Evolutionary conservation across 2,329 filamentous ascomycete species (phyloP).

Genomic region (Monilinia fructicola): DNA sequence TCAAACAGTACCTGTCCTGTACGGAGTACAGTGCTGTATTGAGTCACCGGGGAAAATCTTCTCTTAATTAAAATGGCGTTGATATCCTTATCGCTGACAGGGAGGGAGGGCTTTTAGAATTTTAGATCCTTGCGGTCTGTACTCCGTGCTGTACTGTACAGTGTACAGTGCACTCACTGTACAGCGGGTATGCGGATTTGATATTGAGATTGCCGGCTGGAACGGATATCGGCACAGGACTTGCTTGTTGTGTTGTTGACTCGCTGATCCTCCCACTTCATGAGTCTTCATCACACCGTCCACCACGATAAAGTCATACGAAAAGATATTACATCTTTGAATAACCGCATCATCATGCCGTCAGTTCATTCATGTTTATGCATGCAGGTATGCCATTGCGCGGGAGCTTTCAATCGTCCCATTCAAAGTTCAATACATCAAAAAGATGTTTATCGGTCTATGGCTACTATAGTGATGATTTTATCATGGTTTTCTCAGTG

Average conservation of each 20-base stretch:
- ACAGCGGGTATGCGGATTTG: too few relatives aligned
- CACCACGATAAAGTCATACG: not conserved
- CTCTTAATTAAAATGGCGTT: too few relatives aligned
- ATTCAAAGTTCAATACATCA: not conserved
- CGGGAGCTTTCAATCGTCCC: not conserved
- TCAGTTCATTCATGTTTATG: not conserved
- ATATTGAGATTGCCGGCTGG: not conserved
- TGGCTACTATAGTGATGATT: too few relatives aligned
- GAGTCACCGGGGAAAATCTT: too few relatives aligned
- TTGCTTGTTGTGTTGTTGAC: not conserved
- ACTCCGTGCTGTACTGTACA: too few relatives aligned
- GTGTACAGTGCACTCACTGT: too few relatives aligned
- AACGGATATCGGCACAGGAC: conserved; percentile 11
- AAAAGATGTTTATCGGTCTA: not conserved
- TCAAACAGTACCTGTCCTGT: too few relatives aligned
- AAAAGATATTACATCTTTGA: too few relatives aligned
- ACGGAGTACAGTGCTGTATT: too few relatives aligned
- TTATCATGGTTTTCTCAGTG: not conserved
- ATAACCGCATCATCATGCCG: not conserved
- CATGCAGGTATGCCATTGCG: not conserved
- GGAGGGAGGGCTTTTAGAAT: too few relatives aligned
- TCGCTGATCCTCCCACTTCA: not conserved
- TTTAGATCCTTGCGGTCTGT: too few relatives aligned
- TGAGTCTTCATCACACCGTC: conserved; percentile 18
- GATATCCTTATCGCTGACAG: too few relatives aligned